Percentiles rank a stretch among this genome's conserved stretches.
Conservation (phyloP, 371 early-diverging fungal genomes). For the Lichtheimia ramosa region DNA sequence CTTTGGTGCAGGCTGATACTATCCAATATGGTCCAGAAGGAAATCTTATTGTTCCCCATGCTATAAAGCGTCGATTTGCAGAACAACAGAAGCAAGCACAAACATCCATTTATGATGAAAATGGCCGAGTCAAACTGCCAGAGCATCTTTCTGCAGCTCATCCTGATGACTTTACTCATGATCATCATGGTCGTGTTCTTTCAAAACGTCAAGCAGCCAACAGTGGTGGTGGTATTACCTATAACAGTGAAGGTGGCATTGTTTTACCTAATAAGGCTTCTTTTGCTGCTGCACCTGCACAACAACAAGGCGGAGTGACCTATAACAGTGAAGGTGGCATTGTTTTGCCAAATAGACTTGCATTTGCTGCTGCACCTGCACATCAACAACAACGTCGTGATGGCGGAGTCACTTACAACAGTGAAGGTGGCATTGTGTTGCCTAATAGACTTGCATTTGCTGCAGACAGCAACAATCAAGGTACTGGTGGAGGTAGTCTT, state of each 20-base stretch:
- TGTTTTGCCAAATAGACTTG: background rate
- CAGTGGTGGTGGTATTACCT: constrained; percentile 4
- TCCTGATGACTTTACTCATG: background rate
- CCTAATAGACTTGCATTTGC: constrained; percentile 3
- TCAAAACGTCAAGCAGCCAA: constrained; percentile 5
- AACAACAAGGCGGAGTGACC: background rate
- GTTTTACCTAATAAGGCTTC: background rate
- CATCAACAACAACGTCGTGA: too few relatives aligned
- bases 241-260: constrained; percentile 15
- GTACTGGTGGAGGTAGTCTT: background rate
- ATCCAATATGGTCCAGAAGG: too few relatives aligned
- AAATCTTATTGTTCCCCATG: too few relatives aligned
- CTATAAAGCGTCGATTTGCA: background rate
- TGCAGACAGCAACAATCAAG: background rate
- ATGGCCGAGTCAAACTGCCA: background rate
- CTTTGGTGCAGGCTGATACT: too few relatives aligned
- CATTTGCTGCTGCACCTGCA: background rate
- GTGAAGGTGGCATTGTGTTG: constrained; percentile 7
- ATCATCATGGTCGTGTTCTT: background rate
- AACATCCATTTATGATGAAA: background rate
- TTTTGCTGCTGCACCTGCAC: background rate
- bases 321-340: constrained; percentile 5
- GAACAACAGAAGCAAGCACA: background rate
- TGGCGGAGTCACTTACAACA: background rate
- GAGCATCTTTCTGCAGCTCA: too few relatives aligned